Evolutionary conservation across 2,329 filamentous ascomycete species (phyloP).

Genomic region (Nakataea oryzae): DNA sequence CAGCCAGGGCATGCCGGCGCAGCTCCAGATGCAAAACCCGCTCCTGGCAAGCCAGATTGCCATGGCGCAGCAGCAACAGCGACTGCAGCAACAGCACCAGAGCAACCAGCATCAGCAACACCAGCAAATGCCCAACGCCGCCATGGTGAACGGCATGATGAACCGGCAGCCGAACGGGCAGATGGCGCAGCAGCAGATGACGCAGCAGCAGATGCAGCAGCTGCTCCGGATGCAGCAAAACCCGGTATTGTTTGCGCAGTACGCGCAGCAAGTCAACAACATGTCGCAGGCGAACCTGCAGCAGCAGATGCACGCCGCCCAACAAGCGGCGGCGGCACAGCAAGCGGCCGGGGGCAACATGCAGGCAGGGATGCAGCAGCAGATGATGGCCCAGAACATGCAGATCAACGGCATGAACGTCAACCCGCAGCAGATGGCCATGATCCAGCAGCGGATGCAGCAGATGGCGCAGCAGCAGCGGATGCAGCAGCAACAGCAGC

Average conservation of each 20-base stretch:
- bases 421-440: conserved; percentile 18
- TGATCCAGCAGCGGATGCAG: conserved; percentile 16
- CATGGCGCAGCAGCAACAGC: conserved; percentile 34
- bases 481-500: conserved; percentile 13
- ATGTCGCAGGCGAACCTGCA: conserved; percentile 22
- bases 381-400: conserved; percentile 25
- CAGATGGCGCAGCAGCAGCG: conserved; percentile 16
- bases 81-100: conserved; percentile 28
- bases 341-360: conserved; percentile 11
- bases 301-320: conserved; percentile 23
- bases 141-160: conserved; percentile 27
- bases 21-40: conserved; percentile 24
- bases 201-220: conserved; percentile 25
- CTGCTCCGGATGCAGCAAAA: conserved; percentile 20
- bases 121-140: conserved; percentile 8
- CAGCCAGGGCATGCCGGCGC: conserved; percentile 27
- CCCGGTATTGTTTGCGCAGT: conserved; percentile 22
- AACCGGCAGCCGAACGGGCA: conserved; percentile 22
- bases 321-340: conserved; percentile 11
- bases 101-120: conserved; percentile 6
- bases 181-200: conserved; percentile 14
- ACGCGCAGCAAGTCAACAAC: conserved; percentile 30
- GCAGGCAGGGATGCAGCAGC: conserved; percentile 24
- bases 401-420: conserved; percentile 15
- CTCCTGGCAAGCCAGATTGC: conserved; percentile 28